Base-by-base conservation (phyloP, 495 filamentous ascomycete genomes). In the Hypoxylon lenormandii region DNA sequence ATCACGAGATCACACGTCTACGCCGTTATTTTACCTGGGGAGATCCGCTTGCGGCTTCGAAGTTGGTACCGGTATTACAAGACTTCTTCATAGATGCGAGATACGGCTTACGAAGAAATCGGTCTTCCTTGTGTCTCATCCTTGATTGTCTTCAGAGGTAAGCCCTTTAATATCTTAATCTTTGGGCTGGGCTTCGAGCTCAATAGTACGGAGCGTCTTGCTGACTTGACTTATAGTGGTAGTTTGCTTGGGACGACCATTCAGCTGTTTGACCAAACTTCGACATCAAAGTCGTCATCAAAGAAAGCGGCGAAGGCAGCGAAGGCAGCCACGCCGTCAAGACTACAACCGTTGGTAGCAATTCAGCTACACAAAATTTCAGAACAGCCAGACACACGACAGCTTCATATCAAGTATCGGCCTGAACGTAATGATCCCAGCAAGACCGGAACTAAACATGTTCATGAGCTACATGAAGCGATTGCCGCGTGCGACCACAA, bases 131-230 rank as follows among this genome's bases (percentile, higher is more conserved):
- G 18, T 70, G 55, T 23, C 60, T 70, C 26, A 60, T 65, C 18
- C 49, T 70, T 15, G 67, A 70, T 48, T 70, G 67, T 52, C 61
- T 70, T 30, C 55, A 70, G 45, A 65, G 60, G 60, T 70, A 64
- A 49, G 49, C 4, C 5, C 4, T 7, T 36, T 22, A 19, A 18
- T n/a, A n/a, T n/a, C 19, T 38, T 7, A 2, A 11, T 46, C n/a
- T 13, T 21, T 12, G n/a, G n/a, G n/a, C n/a, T 10, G 10, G 30
- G 1, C 10, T 8, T 33, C 10, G 19, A 36, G 16, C 4, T 16
- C 4, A 12, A 3, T 5, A 28, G 36, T 15, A n/a, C 1, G 16
- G 16, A 45, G 10, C 6, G 38, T 12, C 40, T 48, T 6, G 42
- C 28, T 48, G 49, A 47, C 21, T 38, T 19, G 11, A 16, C 4